phyloP scores from a whole-genome alignment of 768 basidiomycete genomes.

The Suillus clintonianus region DNA sequence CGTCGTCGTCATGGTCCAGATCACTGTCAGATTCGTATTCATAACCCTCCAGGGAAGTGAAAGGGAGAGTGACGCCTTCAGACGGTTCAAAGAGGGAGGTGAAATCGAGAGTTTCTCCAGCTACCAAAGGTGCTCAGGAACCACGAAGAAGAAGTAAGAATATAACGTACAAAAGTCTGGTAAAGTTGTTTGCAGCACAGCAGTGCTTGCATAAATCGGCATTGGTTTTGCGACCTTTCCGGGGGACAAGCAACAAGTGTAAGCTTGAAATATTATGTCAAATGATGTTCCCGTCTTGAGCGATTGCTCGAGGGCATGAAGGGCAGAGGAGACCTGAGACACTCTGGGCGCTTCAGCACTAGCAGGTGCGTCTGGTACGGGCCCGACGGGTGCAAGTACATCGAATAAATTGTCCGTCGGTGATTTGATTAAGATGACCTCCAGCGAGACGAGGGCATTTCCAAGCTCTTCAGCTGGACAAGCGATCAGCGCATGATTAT shows the following conservation, averaged over 20 bases:
- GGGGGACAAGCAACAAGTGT: neutral
- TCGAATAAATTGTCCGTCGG: neutral
- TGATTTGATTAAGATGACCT: neutral
- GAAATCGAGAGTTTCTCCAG: no score
- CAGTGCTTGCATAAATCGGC: constrained; percentile 1
- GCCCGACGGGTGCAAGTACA: neutral
- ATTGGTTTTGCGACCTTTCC: neutral
- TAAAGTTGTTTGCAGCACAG: neutral
- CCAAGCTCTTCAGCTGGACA: neutral
- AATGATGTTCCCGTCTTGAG: constrained; percentile 8
- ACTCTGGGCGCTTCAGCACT: neutral
- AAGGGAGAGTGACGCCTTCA: no score
- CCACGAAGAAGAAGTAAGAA: neutral
- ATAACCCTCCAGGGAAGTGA: no score
- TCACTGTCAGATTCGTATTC: no score
- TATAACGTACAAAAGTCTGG: neutral
- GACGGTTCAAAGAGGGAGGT: no score
- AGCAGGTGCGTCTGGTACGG: neutral
- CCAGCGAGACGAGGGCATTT: neutral
- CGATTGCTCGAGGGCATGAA: constrained; percentile 4
- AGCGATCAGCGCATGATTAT: neutral
- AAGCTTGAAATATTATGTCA: constrained; percentile 5
- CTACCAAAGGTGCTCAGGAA: no score
- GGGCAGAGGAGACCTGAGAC: neutral
- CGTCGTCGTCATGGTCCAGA: no score